These are phyloP conservation scores for Colletotrichum sp. DNA, from an alignment of 2,329 filamentous ascomycete genomes.

Conservation along the genomic window DNA sequence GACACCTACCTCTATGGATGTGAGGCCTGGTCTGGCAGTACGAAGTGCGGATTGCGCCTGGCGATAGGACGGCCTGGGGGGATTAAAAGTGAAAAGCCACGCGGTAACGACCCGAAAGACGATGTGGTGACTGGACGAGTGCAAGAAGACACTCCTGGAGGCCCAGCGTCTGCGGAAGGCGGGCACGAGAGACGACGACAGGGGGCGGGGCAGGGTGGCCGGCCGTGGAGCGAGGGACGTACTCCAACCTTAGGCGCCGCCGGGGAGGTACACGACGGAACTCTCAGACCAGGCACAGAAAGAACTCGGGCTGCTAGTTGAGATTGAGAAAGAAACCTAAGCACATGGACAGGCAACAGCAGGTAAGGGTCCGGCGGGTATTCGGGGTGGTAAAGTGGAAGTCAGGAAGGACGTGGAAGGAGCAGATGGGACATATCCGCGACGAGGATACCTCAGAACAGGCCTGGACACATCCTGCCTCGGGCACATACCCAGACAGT, in stretches of 20 bases:
- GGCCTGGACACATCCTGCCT: neutral
- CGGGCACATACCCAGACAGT: neutral
- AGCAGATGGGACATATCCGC: neutral
- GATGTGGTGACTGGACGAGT: neutral
- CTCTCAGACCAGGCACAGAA: neutral
- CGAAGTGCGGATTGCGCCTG: neutral
- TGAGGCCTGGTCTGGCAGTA: neutral
- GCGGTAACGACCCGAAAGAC: conserved; percentile 1
- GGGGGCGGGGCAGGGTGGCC: neutral
- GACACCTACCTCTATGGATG: conserved; percentile 14
- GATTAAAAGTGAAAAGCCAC: neutral
- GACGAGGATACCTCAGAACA: neutral
- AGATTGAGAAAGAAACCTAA: neutral
- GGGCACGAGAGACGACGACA: neutral
- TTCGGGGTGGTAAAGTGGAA: neutral
- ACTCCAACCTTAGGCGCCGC: neutral
- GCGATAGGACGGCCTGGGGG: neutral
- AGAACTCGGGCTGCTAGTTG: neutral
- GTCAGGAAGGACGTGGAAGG: neutral
- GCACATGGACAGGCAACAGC: neutral
- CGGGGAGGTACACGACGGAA: neutral
- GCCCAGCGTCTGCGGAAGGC: neutral
- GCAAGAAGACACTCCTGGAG: neutral
- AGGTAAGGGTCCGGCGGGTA: neutral
- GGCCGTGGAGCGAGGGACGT: neutral